Evolutionary conservation across 768 basidiomycete species (phyloP).

Genomic region (Russula griseocarnosa): DNA sequence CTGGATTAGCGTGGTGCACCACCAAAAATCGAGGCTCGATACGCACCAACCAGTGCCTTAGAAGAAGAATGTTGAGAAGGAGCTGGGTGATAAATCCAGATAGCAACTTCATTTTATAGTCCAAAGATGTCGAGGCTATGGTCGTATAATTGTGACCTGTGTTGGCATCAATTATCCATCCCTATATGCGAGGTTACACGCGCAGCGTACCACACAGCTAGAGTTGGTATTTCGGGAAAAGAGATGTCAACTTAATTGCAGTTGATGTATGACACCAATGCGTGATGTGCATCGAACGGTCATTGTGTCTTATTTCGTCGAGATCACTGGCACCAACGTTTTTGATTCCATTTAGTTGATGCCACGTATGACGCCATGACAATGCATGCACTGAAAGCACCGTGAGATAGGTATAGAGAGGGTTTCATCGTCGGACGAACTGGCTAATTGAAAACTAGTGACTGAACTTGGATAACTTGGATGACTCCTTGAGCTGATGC

Average conservation of each 20-base stretch:
- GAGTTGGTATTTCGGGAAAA: not conserved
- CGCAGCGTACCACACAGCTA: not conserved
- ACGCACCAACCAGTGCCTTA: conserved; percentile 20
- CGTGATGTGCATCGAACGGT: not conserved
- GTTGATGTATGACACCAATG: not conserved
- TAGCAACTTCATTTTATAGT: not conserved
- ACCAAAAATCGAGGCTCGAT: not conserved
- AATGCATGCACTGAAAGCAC: too few relatives aligned
- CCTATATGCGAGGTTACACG: not conserved
- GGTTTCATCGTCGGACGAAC: too few relatives aligned
- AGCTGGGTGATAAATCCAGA: not conserved
- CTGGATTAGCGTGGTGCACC: not conserved
- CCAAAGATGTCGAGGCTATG: not conserved
- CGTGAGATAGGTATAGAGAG: too few relatives aligned
- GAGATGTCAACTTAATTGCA: not conserved
- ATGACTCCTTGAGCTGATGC: too few relatives aligned
- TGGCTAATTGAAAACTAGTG: too few relatives aligned
- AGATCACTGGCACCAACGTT: too few relatives aligned
- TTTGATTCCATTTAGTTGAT: too few relatives aligned
- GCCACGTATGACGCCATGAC: too few relatives aligned
- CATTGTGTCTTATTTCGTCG: too few relatives aligned
- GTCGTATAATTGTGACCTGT: not conserved
- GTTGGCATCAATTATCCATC: not conserved
- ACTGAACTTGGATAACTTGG: too few relatives aligned
- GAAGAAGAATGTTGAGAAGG: not conserved